Evolutionary conservation across 495 filamentous ascomycete genomes (phyloP).

Genomic region (Lasiosphaeria miniovina): DNA sequence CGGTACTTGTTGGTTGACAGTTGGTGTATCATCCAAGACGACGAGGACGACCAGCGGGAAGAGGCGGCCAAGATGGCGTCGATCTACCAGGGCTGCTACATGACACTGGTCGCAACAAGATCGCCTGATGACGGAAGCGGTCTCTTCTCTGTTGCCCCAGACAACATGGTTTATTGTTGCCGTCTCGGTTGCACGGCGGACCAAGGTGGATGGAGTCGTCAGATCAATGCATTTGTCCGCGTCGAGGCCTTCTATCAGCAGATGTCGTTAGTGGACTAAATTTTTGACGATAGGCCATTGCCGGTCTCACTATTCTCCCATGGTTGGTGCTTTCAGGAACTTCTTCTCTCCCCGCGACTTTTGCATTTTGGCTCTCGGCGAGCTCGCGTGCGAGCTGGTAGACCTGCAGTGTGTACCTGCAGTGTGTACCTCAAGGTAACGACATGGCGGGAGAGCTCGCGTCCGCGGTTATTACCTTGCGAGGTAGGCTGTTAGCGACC

Average conservation of each 20-base stretch:
- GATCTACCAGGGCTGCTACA: conserved; percentile 2
- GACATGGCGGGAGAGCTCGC: neutral
- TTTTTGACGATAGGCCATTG: neutral
- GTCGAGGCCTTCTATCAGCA: neutral
- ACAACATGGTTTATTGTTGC: neutral
- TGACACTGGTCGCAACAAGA: neutral
- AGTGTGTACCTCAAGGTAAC: no score
- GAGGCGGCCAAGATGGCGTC: conserved; percentile 8
- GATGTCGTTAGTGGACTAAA: neutral
- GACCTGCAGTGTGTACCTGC: neutral
- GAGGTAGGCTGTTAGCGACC: neutral
- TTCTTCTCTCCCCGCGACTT: neutral
- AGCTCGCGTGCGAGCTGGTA: neutral
- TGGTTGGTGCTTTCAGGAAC: neutral
- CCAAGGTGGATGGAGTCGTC: neutral
- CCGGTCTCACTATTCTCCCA: neutral
- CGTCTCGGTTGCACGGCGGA: neutral
- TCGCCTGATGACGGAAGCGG: neutral
- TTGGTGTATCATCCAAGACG: neutral
- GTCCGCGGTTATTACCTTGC: neutral
- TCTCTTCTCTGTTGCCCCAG: neutral
- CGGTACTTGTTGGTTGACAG: conserved; percentile 6
- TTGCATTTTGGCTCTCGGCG: neutral
- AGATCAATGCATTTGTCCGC: neutral
- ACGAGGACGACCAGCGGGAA: neutral